These are phyloP conservation scores for Aureobasidium musti DNA, from an alignment of 2,329 filamentous ascomycete genomes.

Conservation along the genomic window DNA sequence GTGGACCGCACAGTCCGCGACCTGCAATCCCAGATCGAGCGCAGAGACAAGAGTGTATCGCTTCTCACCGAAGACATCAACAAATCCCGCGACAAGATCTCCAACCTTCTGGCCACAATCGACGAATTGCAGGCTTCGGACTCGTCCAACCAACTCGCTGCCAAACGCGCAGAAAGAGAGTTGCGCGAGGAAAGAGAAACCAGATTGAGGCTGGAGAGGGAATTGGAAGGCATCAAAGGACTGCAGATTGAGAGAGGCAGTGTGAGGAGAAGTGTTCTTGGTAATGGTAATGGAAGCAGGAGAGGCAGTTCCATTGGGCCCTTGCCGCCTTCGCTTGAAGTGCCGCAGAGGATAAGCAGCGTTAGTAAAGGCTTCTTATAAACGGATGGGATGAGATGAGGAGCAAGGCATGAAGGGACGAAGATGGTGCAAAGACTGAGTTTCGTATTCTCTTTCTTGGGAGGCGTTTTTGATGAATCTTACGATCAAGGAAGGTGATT, in stretches of 20 bases:
- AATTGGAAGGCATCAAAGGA: slow-evolving; percentile 78
- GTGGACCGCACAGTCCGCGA: slow-evolving; percentile 94
- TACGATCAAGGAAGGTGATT: background rate
- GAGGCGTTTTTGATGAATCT: slow-evolving; percentile 1
- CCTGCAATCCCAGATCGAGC: slow-evolving; percentile 86
- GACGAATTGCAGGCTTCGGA: slow-evolving; percentile 92
- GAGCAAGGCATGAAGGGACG: background rate
- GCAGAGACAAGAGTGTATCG: slow-evolving; percentile 81
- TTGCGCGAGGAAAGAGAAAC: slow-evolving; percentile 87
- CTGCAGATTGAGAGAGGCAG: slow-evolving; percentile 64
- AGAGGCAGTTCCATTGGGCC: slow-evolving; percentile 49
- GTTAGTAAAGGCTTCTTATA: slow-evolving; percentile 56
- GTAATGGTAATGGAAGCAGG: slow-evolving; percentile 47
- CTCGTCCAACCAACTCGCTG: slow-evolving; percentile 74
- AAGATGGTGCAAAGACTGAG: background rate
- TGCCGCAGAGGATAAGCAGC: slow-evolving; percentile 47
- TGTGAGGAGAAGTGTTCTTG: slow-evolving; percentile 38
- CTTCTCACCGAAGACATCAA: slow-evolving; percentile 80
- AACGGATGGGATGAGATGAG: slow-evolving; percentile 25
- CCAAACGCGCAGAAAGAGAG: slow-evolving; percentile 85
- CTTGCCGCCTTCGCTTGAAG: slow-evolving; percentile 39
- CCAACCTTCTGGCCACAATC: slow-evolving; percentile 84
- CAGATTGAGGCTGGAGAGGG: slow-evolving; percentile 76
- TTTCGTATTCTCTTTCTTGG: slow-evolving; percentile 12
- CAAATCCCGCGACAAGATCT: slow-evolving; percentile 85